These are phyloP conservation scores for Heliamphora exappendiculata DNA, from an alignment of 148 eudicot genomes.

Conservation along the genomic window DNA sequence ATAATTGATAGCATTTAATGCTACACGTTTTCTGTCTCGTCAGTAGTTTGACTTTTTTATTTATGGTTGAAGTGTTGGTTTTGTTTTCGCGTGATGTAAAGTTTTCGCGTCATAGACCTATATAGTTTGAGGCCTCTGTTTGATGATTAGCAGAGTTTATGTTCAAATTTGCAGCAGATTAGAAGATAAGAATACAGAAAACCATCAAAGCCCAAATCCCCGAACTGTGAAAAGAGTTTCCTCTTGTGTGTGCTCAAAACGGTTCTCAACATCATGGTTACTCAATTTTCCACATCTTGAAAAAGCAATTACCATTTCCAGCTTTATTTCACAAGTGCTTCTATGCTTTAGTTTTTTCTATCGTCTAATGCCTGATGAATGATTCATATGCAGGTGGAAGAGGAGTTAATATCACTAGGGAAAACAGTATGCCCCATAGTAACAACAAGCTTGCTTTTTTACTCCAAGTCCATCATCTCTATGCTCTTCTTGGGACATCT, in stretches of 20 bases:
- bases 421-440: conserved; percentile 19
- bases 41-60: not conserved
- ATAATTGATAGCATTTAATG: not conserved
- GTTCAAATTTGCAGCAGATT: not conserved
- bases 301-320: conserved; percentile 2
- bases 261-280: conserved; percentile 6
- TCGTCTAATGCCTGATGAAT: not conserved
- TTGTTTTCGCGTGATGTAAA: not conserved
- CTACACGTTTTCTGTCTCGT: conserved; percentile 6
- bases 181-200: not conserved
- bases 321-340: conserved; percentile 2
- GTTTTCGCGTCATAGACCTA: not conserved
- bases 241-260: not conserved
- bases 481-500: conserved; percentile 32
- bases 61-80: not conserved
- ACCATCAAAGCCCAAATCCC: not conserved
- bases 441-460: conserved; percentile 18
- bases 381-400: conserved; percentile 20
- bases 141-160: not conserved
- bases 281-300: not conserved
- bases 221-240: not conserved
- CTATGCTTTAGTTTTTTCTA: not conserved
- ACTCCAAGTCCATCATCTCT: conserved; percentile 28
- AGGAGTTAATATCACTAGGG: conserved; percentile 17
- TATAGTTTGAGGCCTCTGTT: not conserved